Evolutionary conservation across 768 basidiomycete genomes (phyloP), one percentile per base, ranked within the genome.

Genomic region (Termitomyces eurrhizus): DNA sequence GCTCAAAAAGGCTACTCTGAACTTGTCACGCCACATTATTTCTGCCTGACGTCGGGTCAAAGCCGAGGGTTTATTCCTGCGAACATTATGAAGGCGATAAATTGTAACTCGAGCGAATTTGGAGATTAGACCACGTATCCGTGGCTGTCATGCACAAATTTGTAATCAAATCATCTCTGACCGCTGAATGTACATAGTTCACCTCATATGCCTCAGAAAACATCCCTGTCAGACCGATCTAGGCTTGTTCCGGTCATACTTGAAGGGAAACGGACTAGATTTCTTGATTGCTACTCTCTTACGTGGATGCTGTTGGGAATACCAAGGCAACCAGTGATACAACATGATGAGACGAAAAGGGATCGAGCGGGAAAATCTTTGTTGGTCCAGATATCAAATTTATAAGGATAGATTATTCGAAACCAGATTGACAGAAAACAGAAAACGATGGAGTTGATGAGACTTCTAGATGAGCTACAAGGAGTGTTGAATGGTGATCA

Each of bases 381-480:
- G 41, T 39, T 42, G 36, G 41, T 48, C 53, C 52, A 37, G 46
- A 26, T 36, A 44, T 52, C 36, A 49, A 45, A 46, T 58, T 53
- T 35, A 55, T 36, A 50, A 52, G 41, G 50, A 54, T 54, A 57
- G 58, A 57, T 59, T 57, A 57, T 54, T 59, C 41, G 49, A 41
- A 56, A 64, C 32, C 50, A 54, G 45, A 59, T 57, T 59, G 42
- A 57, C 41, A 52, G n/a, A 33, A 45, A 39, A 60, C 35, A 60
- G 52, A 58, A 63, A 52, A 57, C 36, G 42, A 62, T 57, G 57
- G 66, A 55, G 29, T 56, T 56, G 51, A 45, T 51, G 50, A 41
- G 45, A 65, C 50, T 59, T 73, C 74, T 75, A 75, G 60, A 67
- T 72, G 68, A 65, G 70, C 68, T 73, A 74, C 71, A 72, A 63